A percentile compares a stretch with the other conserved stretches of the same genome.
These are phyloP conservation scores for Salix purpurea DNA, from an alignment of 345 rosid genomes.

Conservation along the genomic window DNA sequence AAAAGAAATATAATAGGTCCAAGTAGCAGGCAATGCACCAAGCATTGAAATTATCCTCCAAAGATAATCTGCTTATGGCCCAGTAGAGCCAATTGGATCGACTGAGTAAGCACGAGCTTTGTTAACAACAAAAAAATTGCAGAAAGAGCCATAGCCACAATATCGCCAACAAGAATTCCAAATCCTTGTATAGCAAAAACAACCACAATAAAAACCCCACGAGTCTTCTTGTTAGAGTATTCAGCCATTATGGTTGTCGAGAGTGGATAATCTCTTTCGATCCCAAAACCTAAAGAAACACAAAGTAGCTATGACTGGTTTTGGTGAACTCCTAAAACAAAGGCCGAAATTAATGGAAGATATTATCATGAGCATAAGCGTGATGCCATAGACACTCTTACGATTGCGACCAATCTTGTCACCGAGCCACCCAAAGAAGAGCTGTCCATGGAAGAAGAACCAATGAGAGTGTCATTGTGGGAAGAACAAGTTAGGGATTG, in stretches of 20 bases:
- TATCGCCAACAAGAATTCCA: constrained; percentile 35
- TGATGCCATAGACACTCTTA: constrained; percentile 5
- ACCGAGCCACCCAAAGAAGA: too few species aligned
- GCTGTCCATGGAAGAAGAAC: too few species aligned
- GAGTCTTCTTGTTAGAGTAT: constrained; percentile 40
- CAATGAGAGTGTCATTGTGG: too few species aligned
- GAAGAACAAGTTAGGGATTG: too few species aligned
- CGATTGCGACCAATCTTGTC: background rate
- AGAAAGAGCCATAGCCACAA: constrained; percentile 29
- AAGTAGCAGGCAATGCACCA: constrained; percentile 36
- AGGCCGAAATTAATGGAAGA: background rate
- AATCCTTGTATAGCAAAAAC: constrained; percentile 48
- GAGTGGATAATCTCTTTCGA: constrained; percentile 39
- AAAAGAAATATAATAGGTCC: constrained; percentile 23
- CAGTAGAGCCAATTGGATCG: constrained; percentile 21
- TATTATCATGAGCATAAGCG: background rate
- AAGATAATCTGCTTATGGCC: constrained; percentile 33
- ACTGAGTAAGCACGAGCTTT: constrained; percentile 17
- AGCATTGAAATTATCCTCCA: constrained; percentile 40
- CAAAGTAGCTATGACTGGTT: constrained; percentile 1
- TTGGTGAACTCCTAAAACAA: constrained; percentile 7
- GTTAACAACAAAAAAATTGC: constrained; percentile 27
- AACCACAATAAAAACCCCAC: constrained; percentile 33
- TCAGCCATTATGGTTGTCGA: constrained; percentile 42
- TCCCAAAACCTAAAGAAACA: constrained; percentile 17